phyloP scores from a whole-genome alignment of 2,329 filamentous ascomycete genomes.

The Chrysosphaeria jannelii region DNA sequence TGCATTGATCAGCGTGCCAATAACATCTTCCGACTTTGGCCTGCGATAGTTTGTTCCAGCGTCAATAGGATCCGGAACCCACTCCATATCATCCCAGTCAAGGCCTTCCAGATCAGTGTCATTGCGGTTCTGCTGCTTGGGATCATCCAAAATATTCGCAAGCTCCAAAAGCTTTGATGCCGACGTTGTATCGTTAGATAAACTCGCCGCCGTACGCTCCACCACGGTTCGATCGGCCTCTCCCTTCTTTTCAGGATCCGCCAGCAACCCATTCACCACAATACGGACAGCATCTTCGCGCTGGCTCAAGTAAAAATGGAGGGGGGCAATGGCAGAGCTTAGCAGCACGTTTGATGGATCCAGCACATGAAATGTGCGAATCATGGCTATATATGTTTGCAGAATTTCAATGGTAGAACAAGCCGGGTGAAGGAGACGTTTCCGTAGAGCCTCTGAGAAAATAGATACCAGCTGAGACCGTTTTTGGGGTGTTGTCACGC shows the following conservation, averaged over 20 bases:
- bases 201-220: constrained; percentile 1
- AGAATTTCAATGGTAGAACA: constrained; percentile 48
- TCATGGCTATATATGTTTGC: constrained; percentile 51
- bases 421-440: constrained; percentile 41
- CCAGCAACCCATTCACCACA: constrained; percentile 43
- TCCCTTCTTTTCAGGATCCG: constrained; percentile 18
- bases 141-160: constrained; percentile 31
- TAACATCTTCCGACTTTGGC: constrained; percentile 62
- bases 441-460: constrained; percentile 34
- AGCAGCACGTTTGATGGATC: constrained; percentile 53
- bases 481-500: constrained; percentile 34
- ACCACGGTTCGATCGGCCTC: constrained; percentile 1
- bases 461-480: constrained; percentile 38
- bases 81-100: constrained; percentile 78
- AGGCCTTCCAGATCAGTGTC: constrained; percentile 35
- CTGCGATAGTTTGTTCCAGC: constrained; percentile 78
- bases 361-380: constrained; percentile 42
- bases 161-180: constrained; percentile 30
- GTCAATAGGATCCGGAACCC: constrained; percentile 79
- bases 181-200: too few relatives aligned
- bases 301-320: constrained; percentile 48
- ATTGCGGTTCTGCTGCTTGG: constrained; percentile 19
- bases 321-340: constrained; percentile 38
- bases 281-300: constrained; percentile 48
- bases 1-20: constrained; percentile 65